Base-by-base conservation (phyloP, 1,284 basidiomycete species). In the Fomitopsis palustris region DNA sequence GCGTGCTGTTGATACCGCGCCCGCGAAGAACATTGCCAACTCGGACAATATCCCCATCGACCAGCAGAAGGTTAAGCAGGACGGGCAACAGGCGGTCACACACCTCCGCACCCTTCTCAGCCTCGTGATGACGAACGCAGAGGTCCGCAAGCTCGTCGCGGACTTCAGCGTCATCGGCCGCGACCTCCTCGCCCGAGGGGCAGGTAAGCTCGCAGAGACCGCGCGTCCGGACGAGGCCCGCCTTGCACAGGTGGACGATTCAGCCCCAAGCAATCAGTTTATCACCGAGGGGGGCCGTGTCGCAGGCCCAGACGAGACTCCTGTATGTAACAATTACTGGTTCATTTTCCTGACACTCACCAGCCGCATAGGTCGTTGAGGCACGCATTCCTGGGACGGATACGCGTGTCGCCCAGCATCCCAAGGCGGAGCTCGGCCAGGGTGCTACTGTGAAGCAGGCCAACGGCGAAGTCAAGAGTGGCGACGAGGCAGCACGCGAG, bases 61-160 rank as follows among this genome's bases (percentile, higher is more conserved):
- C 64, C 78, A 80, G 60, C 77, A 81, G 1, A 88, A 88, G 67
- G 77, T 78, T 8, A 77, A 81, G 60, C 69, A 76, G 25, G 91
- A 95, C 57, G 80, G 80, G 53, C 76, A 87, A 59, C 72, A 71
- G 60, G 94, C 93, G 17, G 83, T 89, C 49, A 81, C 83, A 58
- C 92, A 97, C 73, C 81, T 97, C n/a, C 89, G 93, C 63, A 94
- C 93, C 0, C 82, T 97, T 53, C 76, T 92, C 58, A 84, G 83
- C 21, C 88, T 97, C 65, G 81, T 97, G 67, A 79, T 93, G 63
- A 96, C 95, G 70, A 97, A 96, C 77, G 88, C 89, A 0, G 95
- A 97, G 76, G 89, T 93, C 39, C 90, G 95, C 69, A 97, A 97
- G 74, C 87, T 96, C 45, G 74, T 95, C 54, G 84, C 85, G 27